Evolutionary conservation across 1,139 yeast species (phyloP).

Genomic region (Lodderomyces beijingensis): DNA sequence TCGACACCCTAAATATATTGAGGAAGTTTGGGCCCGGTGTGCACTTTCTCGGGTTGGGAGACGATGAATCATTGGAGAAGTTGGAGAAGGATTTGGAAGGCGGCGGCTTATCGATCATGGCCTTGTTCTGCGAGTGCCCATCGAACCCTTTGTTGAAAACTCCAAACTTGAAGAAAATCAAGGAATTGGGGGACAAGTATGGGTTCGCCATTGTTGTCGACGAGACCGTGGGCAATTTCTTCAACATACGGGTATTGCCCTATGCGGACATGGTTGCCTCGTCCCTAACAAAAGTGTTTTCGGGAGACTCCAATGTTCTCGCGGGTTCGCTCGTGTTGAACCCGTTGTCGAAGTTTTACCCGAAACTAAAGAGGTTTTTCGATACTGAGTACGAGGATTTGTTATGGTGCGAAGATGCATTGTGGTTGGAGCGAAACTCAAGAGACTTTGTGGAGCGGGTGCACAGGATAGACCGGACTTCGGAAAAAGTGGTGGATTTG

Average conservation of each 20-base stretch:
- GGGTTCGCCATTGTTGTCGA: slow-evolving; percentile 80
- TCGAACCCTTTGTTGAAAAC: slow-evolving; percentile 85
- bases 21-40: slow-evolving; percentile 88
- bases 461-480: slow-evolving; percentile 59
- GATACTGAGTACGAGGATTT: slow-evolving; percentile 61
- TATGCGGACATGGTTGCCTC: slow-evolving; percentile 83
- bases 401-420: slow-evolving; percentile 93
- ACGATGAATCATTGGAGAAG: slow-evolving; percentile 62
- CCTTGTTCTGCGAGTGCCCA: slow-evolving; percentile 88
- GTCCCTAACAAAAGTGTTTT: slow-evolving; percentile 85
- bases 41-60: slow-evolving; percentile 81
- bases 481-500: slow-evolving; percentile 53
- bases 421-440: slow-evolving; percentile 86
- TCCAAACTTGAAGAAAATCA: slow-evolving; percentile 66
- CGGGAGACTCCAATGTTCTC: slow-evolving; percentile 94
- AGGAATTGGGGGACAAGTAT: slow-evolving; percentile 61
- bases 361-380: slow-evolving; percentile 48
- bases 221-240: slow-evolving; percentile 89
- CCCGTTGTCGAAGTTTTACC: slow-evolving; percentile 55
- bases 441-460: slow-evolving; percentile 79
- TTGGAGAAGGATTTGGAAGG: slow-evolving; percentile 54
- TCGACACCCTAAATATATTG: slow-evolving; percentile 82
- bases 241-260: slow-evolving; percentile 77
- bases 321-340: slow-evolving; percentile 86
- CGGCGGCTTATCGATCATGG: slow-evolving; percentile 58